These are phyloP conservation scores for Lyophyllum atratum DNA, from an alignment of 768 basidiomycete species.

Conservation along the genomic window DNA sequence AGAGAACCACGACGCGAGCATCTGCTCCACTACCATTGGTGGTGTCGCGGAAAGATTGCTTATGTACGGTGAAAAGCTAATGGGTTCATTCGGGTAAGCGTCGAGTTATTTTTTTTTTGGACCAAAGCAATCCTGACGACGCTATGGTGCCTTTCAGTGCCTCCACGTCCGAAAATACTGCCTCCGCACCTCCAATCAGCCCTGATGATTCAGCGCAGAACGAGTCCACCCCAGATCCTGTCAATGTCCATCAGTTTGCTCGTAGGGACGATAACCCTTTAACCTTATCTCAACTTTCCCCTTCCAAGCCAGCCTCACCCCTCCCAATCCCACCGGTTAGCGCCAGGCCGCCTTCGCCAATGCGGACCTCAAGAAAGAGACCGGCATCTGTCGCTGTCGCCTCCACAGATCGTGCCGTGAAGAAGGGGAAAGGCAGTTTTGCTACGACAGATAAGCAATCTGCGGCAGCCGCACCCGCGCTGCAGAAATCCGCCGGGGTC, in stretches of 20 bases:
- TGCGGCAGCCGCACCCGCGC: background rate
- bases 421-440: constrained; percentile 11
- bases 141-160: constrained; percentile 15
- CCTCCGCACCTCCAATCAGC: constrained; percentile 5
- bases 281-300: constrained; percentile 56
- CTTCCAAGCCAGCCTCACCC: constrained; percentile 26
- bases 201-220: constrained; percentile 10
- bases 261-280: constrained; percentile 26
- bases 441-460: background rate
- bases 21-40: constrained; percentile 27
- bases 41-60: constrained; percentile 51
- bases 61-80: constrained; percentile 48
- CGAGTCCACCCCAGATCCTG: constrained; percentile 3
- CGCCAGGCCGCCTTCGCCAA: constrained; percentile 34
- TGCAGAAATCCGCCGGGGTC: background rate
- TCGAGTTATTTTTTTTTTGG: constrained; percentile 4
- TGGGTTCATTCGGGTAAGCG: constrained; percentile 47
- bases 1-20: constrained; percentile 26
- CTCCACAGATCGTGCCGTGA: constrained; percentile 8
- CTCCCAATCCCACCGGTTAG: constrained; percentile 8
- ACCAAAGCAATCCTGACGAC: constrained; percentile 10
- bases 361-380: constrained; percentile 51
- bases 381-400: constrained; percentile 27
- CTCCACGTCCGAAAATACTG: background rate
- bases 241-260: constrained; percentile 6